phyloP scores from a whole-genome alignment of 495 filamentous ascomycete species.

The Elaphomyces granulatus region DNA sequence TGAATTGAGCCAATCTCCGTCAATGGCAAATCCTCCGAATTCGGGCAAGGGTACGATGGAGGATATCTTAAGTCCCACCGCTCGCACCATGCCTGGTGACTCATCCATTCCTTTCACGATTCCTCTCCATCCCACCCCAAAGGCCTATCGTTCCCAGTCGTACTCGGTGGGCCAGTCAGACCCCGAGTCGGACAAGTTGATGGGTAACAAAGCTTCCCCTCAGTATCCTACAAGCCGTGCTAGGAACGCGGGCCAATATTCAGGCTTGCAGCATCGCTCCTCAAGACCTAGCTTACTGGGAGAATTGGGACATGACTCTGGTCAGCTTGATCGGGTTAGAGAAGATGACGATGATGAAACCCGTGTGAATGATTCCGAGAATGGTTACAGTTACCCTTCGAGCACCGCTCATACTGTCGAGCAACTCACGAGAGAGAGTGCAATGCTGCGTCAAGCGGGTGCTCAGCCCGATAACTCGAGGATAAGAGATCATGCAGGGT shows the following conservation, averaged over 20 bases:
- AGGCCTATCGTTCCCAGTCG: conserved; percentile 89
- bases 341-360: conserved; percentile 66
- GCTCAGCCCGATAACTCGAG: conserved; percentile 45
- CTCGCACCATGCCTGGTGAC: conserved; percentile 41
- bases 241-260: conserved; percentile 41
- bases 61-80: conserved; percentile 40
- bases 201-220: conserved; percentile 30
- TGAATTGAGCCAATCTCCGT: conserved; percentile 65
- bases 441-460: conserved; percentile 47
- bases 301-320: conserved; percentile 57
- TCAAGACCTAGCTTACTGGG: conserved; percentile 78
- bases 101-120: conserved; percentile 70
- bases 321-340: conserved; percentile 58
- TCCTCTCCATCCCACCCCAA: conserved; percentile 77
- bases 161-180: conserved; percentile 93
- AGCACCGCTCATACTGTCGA: conserved; percentile 57
- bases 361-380: conserved; percentile 50
- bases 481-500: conserved; percentile 45
- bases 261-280: conserved; percentile 63
- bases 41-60: conserved; percentile 27
- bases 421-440: conserved; percentile 58
- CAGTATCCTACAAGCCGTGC: conserved; percentile 27
- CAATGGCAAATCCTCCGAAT: conserved; percentile 45
- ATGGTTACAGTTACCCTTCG: conserved; percentile 38
- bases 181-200: conserved; percentile 38